Conservation (phyloP, 1,139 yeast genomes). For the Suhomyces bokatorum region DNA sequence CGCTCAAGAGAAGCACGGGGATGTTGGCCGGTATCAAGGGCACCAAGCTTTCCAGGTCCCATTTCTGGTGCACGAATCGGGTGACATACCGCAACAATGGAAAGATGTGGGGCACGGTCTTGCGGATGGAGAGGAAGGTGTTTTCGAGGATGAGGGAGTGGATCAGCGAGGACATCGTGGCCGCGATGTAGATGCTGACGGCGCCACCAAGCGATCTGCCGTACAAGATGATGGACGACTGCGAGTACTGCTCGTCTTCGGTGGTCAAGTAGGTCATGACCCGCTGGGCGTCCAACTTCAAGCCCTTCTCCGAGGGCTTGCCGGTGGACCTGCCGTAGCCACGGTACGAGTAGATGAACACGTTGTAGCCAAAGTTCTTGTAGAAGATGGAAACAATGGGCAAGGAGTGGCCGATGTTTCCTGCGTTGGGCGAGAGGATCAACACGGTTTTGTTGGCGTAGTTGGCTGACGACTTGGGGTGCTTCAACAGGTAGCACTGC, state of each 20-base stretch:
- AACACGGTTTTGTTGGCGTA: slow-evolving; percentile 70
- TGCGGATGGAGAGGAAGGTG: slow-evolving; percentile 76
- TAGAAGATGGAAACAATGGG: slow-evolving; percentile 79
- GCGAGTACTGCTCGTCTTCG: slow-evolving; percentile 53
- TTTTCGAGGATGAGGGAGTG: slow-evolving; percentile 78
- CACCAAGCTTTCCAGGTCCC: slow-evolving; percentile 77
- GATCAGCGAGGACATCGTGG: slow-evolving; percentile 49
- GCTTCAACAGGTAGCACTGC: slow-evolving; percentile 49
- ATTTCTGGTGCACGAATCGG: slow-evolving; percentile 69
- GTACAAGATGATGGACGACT: slow-evolving; percentile 64
- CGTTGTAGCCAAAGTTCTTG: slow-evolving; percentile 68
- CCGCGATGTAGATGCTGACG: slow-evolving; percentile 80
- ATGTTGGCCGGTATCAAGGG: slow-evolving; percentile 49
- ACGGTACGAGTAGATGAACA: slow-evolving; percentile 82
- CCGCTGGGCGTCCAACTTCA: slow-evolving; percentile 79
- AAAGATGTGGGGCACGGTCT: slow-evolving; percentile 80
- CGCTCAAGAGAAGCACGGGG: slow-evolving; percentile 74
- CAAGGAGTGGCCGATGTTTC: slow-evolving; percentile 90
- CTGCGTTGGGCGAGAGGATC: slow-evolving; percentile 90
- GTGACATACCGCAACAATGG: slow-evolving; percentile 65
- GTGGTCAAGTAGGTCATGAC: slow-evolving; percentile 58
- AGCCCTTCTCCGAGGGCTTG: slow-evolving; percentile 69
- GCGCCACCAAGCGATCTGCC: slow-evolving; percentile 97
- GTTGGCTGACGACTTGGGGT: slow-evolving; percentile 39
- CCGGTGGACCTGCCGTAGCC: slow-evolving; percentile 93